Evolutionary conservation across 495 filamentous ascomycete species (phyloP).

Genomic region (Penicillium silybi): DNA sequence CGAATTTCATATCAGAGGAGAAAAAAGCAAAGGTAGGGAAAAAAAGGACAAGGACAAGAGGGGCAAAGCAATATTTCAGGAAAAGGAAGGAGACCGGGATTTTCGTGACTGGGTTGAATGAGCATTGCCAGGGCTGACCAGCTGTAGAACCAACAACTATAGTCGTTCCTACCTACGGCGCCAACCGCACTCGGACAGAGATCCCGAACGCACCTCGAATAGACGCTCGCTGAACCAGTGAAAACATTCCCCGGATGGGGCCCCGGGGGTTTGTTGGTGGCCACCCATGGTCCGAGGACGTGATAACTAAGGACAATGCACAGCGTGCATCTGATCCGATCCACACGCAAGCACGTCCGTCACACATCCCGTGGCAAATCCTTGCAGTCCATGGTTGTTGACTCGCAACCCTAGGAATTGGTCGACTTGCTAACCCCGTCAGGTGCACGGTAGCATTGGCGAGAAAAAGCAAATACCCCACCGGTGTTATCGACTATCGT

Average conservation of each 20-base stretch:
- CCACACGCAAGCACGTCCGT: background rate
- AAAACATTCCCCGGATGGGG: background rate
- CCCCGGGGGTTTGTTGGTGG: background rate
- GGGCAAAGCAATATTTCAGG: background rate
- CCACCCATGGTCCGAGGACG: background rate
- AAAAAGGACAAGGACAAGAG: background rate
- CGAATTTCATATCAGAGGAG: background rate
- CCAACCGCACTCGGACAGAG: background rate
- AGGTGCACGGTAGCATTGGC: no score
- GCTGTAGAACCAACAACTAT: background rate
- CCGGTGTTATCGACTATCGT: background rate
- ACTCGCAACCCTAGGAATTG: background rate
- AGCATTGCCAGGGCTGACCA: background rate
- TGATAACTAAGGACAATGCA: constrained; percentile 1
- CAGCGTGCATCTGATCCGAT: background rate
- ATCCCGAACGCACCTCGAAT: background rate
- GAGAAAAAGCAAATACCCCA: background rate
- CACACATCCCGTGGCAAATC: background rate
- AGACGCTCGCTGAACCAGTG: background rate
- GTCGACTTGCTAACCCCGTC: background rate
- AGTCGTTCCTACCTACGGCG: background rate
- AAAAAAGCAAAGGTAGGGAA: background rate
- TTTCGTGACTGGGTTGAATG: background rate
- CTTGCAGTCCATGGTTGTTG: background rate
- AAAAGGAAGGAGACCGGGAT: background rate